These are phyloP conservation scores for Wickerhamiella alocasiicola DNA, from an alignment of 805 yeast genomes.

Conservation along the genomic window DNA sequence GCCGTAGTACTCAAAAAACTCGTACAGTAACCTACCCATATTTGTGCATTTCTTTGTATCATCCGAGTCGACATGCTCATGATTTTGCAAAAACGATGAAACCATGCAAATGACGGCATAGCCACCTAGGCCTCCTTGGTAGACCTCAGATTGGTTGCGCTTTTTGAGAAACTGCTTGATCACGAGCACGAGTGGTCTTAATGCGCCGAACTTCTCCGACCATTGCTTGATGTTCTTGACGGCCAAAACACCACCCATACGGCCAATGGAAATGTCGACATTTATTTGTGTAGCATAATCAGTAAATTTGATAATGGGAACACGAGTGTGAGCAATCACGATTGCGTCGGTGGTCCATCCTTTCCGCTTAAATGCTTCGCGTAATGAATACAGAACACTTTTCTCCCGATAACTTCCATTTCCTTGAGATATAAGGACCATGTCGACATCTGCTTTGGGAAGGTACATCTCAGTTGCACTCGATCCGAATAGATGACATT, in stretches of 20 bases:
- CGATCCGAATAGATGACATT: constrained; percentile 81
- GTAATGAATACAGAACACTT: constrained; percentile 55
- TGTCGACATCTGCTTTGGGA: constrained; percentile 93
- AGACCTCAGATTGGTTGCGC: constrained; percentile 71
- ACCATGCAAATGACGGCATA: constrained; percentile 83
- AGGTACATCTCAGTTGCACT: constrained; percentile 84
- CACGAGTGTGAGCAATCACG: constrained; percentile 81
- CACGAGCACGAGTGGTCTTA: constrained; percentile 68
- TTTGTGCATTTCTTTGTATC: constrained; percentile 60
- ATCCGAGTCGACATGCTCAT: constrained; percentile 60
- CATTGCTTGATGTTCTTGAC: constrained; percentile 67
- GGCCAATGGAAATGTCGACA: constrained; percentile 83
- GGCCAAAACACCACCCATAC: constrained; percentile 62
- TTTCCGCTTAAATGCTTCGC: constrained; percentile 51
- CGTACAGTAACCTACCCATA: constrained; percentile 74
- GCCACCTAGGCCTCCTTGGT: constrained; percentile 90
- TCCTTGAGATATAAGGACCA: constrained; percentile 59
- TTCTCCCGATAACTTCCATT: constrained; percentile 40
- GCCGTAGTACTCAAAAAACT: constrained; percentile 88
- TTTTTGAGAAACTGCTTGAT: constrained; percentile 76
- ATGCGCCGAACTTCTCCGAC: constrained; percentile 61
- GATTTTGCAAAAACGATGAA: constrained; percentile 62
- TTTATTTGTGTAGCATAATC: constrained; percentile 61
- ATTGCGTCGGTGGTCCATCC: constrained; percentile 49
- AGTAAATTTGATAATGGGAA: constrained; percentile 84